phyloP scores from a whole-genome alignment of 176 grass and related monocot genomes.

The Chloris gayana region DNA sequence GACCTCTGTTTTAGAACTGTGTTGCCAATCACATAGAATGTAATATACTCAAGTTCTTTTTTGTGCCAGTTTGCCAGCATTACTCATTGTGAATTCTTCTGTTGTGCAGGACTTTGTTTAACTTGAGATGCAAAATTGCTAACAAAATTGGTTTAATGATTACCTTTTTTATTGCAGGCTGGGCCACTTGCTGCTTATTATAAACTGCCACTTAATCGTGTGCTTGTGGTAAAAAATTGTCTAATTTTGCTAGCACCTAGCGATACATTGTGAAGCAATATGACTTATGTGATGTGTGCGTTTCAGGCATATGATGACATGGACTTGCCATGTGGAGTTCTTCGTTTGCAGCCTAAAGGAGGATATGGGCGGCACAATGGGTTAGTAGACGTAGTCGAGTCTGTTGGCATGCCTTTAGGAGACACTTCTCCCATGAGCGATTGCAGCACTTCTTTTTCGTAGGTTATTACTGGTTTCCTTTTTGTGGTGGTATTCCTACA shows the following conservation, averaged over 20 bases:
- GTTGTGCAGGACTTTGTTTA: conserved; percentile 9
- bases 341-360: conserved; percentile 86
- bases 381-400: conserved; percentile 44
- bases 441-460: conserved; percentile 15
- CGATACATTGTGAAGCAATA: neutral
- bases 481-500: conserved; percentile 10
- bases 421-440: neutral
- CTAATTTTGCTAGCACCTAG: neutral
- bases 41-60: conserved; percentile 10
- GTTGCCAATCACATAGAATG: neutral
- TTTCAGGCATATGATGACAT: conserved; percentile 81
- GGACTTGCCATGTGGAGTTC: conserved; percentile 88
- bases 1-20: neutral
- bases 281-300: conserved; percentile 33
- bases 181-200: conserved; percentile 90
- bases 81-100: neutral
- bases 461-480: neutral
- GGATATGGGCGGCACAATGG: conserved; percentile 85
- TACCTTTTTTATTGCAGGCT: conserved; percentile 52
- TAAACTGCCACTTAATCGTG: conserved; percentile 74
- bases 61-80: neutral
- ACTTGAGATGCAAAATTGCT: neutral
- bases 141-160: neutral
- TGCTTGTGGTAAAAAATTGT: conserved; percentile 67
- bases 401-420: conserved; percentile 28